Evolutionary conservation across 768 basidiomycete species (phyloP), one percentile per base, ranked within the genome.

Genomic region (Russula sp.): DNA sequence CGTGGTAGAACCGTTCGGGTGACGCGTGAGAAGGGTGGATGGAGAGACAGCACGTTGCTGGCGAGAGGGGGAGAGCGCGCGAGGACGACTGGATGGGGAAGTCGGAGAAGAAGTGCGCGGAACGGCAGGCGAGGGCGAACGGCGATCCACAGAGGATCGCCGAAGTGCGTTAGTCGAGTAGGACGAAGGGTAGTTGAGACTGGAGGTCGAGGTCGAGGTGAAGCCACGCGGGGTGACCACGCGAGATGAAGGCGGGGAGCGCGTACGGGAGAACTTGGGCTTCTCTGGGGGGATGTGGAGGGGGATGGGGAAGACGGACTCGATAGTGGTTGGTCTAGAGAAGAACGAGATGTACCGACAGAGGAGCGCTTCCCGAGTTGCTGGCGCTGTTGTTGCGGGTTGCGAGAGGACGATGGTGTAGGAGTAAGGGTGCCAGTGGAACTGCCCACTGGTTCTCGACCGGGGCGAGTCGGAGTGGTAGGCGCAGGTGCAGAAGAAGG

Each of bases 1-100:
- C 0, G 82, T 76, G 5, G 83, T 77, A n/a, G 86, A 88, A 26
- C 82, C 76, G 71, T 84, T 89, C 69, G 80, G 77, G 69, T 83
- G 81, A 16, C 81, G 79, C 70, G 80, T 84, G 61, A 84, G 82
- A 49, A 28, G 16, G 14, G 46, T 24, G 26, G 78, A 73, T 6
- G 73, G 74, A 26, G 75, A 72, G 65, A 63, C 68, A 52, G 69
- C 67, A 58, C 71, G 73, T 51, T 71, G 51, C 22, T 57, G 64
- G 46, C 11, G 52, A 18, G 36, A 8, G 8, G 67, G 63, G 28
- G 65, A 59, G 36, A 61, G 42, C 7, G 58, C 57, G 7, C 57
- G 65, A 9, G 65, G 44, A 28, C 66, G 61, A 53, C 8, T 36
- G 13, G 55, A 49, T n/a, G 66, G 26, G 8, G n/a, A 16, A 48